Evolutionary conservation across 192 early-diverging fungal genomes (phyloP).

Genomic region (Backusella australiensis): DNA sequence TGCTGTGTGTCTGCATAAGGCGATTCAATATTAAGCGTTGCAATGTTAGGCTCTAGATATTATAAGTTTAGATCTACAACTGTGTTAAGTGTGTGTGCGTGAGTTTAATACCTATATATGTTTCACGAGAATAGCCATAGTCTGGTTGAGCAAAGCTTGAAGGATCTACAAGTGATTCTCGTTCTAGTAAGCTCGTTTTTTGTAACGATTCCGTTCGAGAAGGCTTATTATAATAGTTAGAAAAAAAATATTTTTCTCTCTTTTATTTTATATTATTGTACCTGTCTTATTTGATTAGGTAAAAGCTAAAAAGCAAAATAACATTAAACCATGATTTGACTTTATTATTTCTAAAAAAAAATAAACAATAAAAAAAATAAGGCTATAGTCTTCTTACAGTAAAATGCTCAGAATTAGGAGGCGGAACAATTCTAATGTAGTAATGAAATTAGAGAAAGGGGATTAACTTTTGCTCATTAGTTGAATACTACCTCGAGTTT

Average conservation of each 20-base stretch:
- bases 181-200: not conserved
- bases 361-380: not conserved
- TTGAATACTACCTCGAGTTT: constrained; percentile 21
- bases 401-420: not conserved
- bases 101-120: constrained; percentile 16
- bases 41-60: not conserved
- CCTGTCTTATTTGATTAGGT: constrained; percentile 8
- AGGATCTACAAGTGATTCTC: constrained; percentile 17
- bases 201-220: constrained; percentile 2
- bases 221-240: not conserved
- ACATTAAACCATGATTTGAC: not conserved
- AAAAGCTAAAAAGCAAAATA: not conserved
- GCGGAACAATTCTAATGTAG: constrained; percentile 5
- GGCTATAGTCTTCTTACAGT: not conserved
- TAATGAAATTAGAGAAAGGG: not conserved
- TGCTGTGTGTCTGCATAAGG: not conserved
- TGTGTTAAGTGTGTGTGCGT: not conserved
- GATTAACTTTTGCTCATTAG: not conserved
- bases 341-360: not conserved
- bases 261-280: not conserved
- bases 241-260: not conserved
- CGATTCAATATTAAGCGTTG: not conserved
- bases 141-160: not conserved
- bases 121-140: constrained; percentile 12
- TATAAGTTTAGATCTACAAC: not conserved